Evolutionary conservation across 2,329 filamentous ascomycete species (phyloP).

Genomic region (Pyricularia sp.): DNA sequence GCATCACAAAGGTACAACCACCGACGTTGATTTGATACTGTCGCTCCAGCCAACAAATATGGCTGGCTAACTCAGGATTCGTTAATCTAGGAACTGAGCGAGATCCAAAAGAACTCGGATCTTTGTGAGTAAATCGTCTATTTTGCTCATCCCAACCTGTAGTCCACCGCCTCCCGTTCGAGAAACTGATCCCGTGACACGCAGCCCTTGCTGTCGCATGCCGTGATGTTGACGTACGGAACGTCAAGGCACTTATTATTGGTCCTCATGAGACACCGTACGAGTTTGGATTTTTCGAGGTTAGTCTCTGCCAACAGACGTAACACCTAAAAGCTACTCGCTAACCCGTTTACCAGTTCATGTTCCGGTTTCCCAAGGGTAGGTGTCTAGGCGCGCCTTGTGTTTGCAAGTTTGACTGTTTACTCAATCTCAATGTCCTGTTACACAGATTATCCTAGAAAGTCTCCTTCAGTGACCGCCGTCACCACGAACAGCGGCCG

Average conservation of each 20-base stretch:
- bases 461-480: conserved; percentile 48
- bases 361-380: conserved; percentile 66
- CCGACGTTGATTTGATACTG: conserved; percentile 1
- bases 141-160: background rate
- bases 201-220: conserved; percentile 77
- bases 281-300: conserved; percentile 95
- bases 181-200: background rate
- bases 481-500: conserved; percentile 80
- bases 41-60: background rate
- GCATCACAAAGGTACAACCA: conserved; percentile 63
- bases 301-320: conserved; percentile 26
- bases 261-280: conserved; percentile 92
- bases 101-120: conserved; percentile 72
- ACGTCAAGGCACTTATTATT: conserved; percentile 76
- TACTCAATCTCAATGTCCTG: conserved; percentile 1
- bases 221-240: conserved; percentile 76
- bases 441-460: conserved; percentile 65
- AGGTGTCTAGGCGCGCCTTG: conserved; percentile 7
- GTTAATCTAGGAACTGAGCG: conserved; percentile 57
- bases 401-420: background rate
- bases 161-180: background rate
- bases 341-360: conserved; percentile 40
- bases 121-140: conserved; percentile 47
- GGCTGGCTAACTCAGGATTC: background rate
- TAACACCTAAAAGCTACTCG: background rate